phyloP scores from a whole-genome alignment of 139 green algal genomes.

The Deuterostichococcus epilithicus region DNA sequence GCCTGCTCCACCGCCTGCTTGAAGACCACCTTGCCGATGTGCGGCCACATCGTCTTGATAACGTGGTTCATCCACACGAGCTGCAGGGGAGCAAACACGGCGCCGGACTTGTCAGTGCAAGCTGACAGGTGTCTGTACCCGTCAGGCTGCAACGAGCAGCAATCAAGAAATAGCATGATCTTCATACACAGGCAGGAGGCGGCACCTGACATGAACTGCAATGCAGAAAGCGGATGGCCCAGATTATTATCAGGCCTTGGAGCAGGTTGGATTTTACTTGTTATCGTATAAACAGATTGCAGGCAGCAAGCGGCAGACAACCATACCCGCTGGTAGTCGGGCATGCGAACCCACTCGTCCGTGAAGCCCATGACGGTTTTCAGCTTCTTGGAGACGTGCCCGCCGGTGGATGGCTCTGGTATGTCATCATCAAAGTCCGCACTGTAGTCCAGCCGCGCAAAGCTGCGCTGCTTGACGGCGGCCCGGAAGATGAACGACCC shows the following conservation, averaged over 20 bases:
- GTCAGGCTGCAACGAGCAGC: no score
- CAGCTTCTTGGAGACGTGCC: constrained; percentile 33
- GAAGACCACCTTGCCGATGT: constrained; percentile 49
- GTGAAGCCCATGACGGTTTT: constrained; percentile 40
- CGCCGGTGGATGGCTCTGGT: constrained; percentile 11
- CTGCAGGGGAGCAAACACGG: neutral
- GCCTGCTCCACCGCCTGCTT: constrained; percentile 27
- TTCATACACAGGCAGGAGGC: no score
- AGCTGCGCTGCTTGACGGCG: neutral
- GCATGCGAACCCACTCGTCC: constrained; percentile 56
- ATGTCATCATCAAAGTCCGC: constrained; percentile 44
- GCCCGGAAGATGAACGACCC: neutral
- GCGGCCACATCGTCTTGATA: constrained; percentile 50
- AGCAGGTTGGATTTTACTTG: no score
- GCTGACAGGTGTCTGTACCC: no score
- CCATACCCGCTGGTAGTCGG: constrained; percentile 61
- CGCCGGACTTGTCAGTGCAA: neutral
- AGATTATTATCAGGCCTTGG: no score
- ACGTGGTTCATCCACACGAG: constrained; percentile 49
- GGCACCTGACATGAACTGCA: no score
- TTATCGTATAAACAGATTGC: no score
- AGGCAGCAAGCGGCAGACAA: neutral
- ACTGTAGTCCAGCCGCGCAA: constrained; percentile 5
- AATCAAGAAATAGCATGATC: neutral
- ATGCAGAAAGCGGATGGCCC: no score